phyloP scores from a whole-genome alignment of 2,329 filamentous ascomycete species.

The Penicillium sp. region DNA sequence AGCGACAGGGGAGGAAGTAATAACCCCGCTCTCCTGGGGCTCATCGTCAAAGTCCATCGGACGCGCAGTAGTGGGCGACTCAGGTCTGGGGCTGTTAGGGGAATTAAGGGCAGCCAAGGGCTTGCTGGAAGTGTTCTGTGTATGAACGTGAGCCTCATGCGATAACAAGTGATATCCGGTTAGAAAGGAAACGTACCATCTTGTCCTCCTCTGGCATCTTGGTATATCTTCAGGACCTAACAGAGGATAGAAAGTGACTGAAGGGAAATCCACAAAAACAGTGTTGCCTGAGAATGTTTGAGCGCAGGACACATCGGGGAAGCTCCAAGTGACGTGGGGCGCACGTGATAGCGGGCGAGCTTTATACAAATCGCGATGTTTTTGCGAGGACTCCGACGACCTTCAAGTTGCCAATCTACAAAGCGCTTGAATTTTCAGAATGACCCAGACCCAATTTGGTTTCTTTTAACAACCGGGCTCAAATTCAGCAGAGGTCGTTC shows the following conservation, averaged over 20 bases:
- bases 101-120: constrained; percentile 24
- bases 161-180: constrained; percentile 11
- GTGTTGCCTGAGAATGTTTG: constrained; percentile 21
- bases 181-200: constrained; percentile 26
- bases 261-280: constrained; percentile 5
- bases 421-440: constrained; percentile 8
- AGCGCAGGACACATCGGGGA: constrained; percentile 20
- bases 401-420: neutral
- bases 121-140: constrained; percentile 40
- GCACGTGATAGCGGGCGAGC: constrained; percentile 26
- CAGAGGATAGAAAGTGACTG: constrained; percentile 2
- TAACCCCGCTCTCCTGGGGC: constrained; percentile 45
- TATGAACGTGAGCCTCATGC: constrained; percentile 24
- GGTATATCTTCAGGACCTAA: neutral
- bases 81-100: constrained; percentile 42
- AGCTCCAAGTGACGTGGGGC: constrained; percentile 31
- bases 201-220: constrained; percentile 42
- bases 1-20: constrained; percentile 27
- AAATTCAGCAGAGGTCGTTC: neutral
- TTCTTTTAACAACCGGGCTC: neutral
- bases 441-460: neutral
- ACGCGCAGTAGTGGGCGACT: constrained; percentile 57
- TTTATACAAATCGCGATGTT: constrained; percentile 18
- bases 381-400: constrained; percentile 11
- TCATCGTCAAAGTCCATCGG: constrained; percentile 60